Conservation (phyloP, 768 basidiomycete species). For the Zangia roseola region DNA sequence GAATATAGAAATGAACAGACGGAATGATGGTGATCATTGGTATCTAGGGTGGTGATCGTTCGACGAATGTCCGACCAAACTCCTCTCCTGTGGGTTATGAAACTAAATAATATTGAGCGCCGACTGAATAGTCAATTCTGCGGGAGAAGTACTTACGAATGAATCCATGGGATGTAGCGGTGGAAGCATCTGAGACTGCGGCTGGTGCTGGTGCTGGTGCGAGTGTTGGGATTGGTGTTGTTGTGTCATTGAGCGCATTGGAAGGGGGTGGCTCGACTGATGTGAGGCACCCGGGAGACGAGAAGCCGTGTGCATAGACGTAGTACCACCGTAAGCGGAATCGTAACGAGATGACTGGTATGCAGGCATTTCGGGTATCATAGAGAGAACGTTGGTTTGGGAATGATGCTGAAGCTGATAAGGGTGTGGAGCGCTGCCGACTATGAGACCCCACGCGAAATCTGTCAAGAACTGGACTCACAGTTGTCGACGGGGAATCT, state of each 20-base stretch:
- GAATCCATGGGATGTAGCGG: conserved; percentile 57
- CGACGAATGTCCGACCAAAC: conserved; percentile 47
- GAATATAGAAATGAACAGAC: conserved; percentile 18
- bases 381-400: conserved; percentile 45
- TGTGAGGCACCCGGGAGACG: conserved; percentile 39
- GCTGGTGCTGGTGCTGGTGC: conserved; percentile 31
- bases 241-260: conserved; percentile 53
- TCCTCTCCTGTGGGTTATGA: conserved; percentile 45
- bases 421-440: conserved; percentile 40
- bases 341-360: conserved; percentile 58
- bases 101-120: conserved; percentile 16
- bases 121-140: neutral
- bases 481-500: conserved; percentile 46
- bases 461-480: conserved; percentile 30
- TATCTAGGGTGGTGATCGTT: conserved; percentile 51
- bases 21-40: conserved; percentile 41
- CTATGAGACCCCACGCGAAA: conserved; percentile 12
- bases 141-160: conserved; percentile 49
- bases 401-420: conserved; percentile 44
- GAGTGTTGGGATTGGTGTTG: conserved; percentile 32
- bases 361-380: conserved; percentile 58
- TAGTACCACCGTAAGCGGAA: conserved; percentile 40
- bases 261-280: conserved; percentile 32
- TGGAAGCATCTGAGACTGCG: conserved; percentile 41
- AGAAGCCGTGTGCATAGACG: conserved; percentile 31